Evolutionary conservation across 1,284 basidiomycete species (phyloP), one percentile per base, ranked within the genome.

Genomic region (Leccinum variabile): DNA sequence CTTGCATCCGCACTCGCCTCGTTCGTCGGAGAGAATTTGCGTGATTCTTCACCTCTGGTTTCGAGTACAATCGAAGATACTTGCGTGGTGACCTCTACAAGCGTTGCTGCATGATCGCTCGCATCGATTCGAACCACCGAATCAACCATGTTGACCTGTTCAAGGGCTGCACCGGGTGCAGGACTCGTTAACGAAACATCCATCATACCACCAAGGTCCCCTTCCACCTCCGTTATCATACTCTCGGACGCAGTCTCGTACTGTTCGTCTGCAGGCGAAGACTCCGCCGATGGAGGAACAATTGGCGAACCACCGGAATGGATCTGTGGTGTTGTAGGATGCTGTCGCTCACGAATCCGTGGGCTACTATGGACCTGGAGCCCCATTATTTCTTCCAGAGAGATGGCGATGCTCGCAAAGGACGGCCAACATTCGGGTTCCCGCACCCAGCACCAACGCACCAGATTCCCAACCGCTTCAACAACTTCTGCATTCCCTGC

Each of bases 401-500:
- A 76, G 9, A 70, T 64, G 14, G 79, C 78, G 49, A 89, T 75
- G 33, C 66, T 64, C n/a, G 75, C 69, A 69, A 88, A 88, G 2
- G 77, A 63, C 1, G 85, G 85, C 2, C 87, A 79, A 5, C 63
- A 53, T 4, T 69, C 66, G 0, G 85, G 81, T 22, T 80, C 73
- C 6, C 74, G 75, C 32, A 76, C 55, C 87, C 87, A 89, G 67
- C 84, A 85, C 4, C 66, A 41, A 8, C 72, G 69, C 39, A 88
- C 74, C 54, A 86, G 70, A 59, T 75, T 72, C 9, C 83, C 68
- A 4, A 74, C 61, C 44, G 70, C 62, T 50, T 61, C 66, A 4
- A 62, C 60, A 57, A 70, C 60, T 44, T 67, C 69, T 2, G 52
- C 65, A 46, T 68, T 63, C 16, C 64, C 72, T 13, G 72, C 72